phyloP scores from a whole-genome alignment of 257 asterid species.

The Solanum peruvianum region DNA sequence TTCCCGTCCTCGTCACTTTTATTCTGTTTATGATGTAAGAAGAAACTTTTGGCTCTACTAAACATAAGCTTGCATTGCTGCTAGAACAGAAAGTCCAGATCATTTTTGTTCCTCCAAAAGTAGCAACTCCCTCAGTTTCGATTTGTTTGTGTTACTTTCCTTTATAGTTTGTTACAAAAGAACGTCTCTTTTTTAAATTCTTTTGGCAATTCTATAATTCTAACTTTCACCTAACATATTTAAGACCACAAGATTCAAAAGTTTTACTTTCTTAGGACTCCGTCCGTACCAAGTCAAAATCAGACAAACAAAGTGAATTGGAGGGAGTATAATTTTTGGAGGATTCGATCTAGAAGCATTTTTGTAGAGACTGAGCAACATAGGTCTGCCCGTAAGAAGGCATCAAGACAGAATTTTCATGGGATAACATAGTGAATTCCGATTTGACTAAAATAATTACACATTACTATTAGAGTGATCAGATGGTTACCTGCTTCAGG shows the following conservation, averaged over 20 bases:
- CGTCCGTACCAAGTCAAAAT: neutral
- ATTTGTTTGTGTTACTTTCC: neutral
- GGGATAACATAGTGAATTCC: neutral
- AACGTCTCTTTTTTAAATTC: neutral
- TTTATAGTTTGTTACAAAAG: neutral
- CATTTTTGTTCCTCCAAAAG: neutral
- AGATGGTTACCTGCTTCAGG: slow-evolving; percentile 76
- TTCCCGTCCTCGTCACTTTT: neutral
- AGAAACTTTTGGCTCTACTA: neutral
- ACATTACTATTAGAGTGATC: neutral
- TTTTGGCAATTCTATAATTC: neutral
- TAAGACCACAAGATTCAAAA: neutral
- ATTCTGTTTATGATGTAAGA: neutral
- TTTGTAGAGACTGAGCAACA: neutral
- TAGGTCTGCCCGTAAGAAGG: neutral
- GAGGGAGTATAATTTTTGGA: neutral
- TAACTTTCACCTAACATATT: neutral
- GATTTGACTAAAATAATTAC: neutral
- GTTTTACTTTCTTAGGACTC: neutral
- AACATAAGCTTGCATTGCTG: neutral
- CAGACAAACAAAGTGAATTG: neutral
- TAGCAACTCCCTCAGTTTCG: neutral
- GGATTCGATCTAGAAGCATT: neutral
- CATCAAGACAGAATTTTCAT: neutral
- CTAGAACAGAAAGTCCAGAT: neutral